These are phyloP conservation scores for Lobosporangium transversale DNA, from an alignment of 192 early-diverging fungal species.

Conservation along the genomic window DNA sequence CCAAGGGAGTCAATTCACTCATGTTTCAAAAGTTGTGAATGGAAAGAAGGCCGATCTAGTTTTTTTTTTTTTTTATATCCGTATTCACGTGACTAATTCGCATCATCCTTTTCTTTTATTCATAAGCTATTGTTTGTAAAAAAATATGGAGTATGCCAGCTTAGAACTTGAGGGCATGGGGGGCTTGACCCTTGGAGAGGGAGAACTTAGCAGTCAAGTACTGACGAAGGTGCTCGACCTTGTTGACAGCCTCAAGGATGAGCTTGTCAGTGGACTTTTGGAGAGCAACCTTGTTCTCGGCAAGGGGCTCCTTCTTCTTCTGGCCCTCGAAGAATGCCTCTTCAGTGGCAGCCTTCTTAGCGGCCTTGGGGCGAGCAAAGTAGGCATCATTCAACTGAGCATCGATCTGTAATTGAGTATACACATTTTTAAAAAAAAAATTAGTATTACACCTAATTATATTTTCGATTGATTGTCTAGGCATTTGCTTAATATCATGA, in stretches of 20 bases:
- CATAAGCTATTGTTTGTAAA: slow-evolving; percentile 9
- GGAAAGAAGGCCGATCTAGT: too few species aligned
- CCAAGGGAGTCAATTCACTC: slow-evolving; percentile 25
- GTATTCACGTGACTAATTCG: too few species aligned
- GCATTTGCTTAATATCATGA: neutral
- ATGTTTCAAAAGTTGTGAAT: too few species aligned
- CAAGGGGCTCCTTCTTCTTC: slow-evolving; percentile 81
- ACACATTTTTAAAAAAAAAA: slow-evolving; percentile 3
- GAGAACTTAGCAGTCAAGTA: slow-evolving; percentile 93
- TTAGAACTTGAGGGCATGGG: slow-evolving; percentile 98
- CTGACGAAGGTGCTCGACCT: slow-evolving; percentile 85
- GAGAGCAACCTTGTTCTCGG: slow-evolving; percentile 82
- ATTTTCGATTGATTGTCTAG: too few species aligned
- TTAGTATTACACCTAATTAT: too few species aligned
- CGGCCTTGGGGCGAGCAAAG: slow-evolving; percentile 86
- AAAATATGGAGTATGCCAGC: slow-evolving; percentile 22
- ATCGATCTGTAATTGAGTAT: slow-evolving; percentile 55
- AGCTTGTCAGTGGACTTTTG: slow-evolving; percentile 93
- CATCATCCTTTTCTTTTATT: too few species aligned
- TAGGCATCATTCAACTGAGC: slow-evolving; percentile 93
- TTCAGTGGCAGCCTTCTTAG: slow-evolving; percentile 83
- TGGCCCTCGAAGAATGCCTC: slow-evolving; percentile 89
- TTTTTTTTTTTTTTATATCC: too few species aligned
- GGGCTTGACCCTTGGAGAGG: slow-evolving; percentile 95
- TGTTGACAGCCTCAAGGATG: slow-evolving; percentile 80